These are phyloP conservation scores for Trichoderma guizhouense DNA, from an alignment of 2,329 filamentous ascomycete species.

Conservation along the genomic window DNA sequence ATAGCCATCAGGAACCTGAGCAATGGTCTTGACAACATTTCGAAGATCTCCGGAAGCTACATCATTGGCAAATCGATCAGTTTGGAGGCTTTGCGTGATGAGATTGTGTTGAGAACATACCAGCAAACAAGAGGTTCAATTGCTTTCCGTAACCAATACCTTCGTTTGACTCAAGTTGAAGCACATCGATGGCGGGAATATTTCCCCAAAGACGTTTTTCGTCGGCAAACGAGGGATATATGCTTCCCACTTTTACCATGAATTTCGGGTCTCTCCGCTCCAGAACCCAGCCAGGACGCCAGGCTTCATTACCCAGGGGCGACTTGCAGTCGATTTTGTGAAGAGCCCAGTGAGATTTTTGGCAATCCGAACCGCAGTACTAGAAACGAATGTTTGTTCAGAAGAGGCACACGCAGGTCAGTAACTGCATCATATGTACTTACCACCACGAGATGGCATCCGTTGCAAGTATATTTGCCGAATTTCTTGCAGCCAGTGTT, in stretches of 20 bases:
- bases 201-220: not conserved
- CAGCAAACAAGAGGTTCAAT: not conserved
- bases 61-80: not conserved
- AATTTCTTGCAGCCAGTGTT: not conserved
- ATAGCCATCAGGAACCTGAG: not conserved
- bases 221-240: not conserved
- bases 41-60: conserved; percentile 4
- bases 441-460: not conserved
- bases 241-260: no score
- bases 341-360: not conserved
- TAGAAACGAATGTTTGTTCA: not conserved
- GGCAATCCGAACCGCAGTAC: conserved; percentile 6
- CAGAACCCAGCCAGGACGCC: not conserved
- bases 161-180: not conserved
- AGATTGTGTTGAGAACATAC: not conserved
- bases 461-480: not conserved
- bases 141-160: not conserved
- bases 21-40: conserved; percentile 9
- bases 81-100: not conserved
- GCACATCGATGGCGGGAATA: not conserved
- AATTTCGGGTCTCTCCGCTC: not conserved
- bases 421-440: not conserved
- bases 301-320: not conserved
- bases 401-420: not conserved
- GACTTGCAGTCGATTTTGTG: not conserved